Evolutionary conservation across 345 rosid genomes (phyloP).

Genomic region (Lepidium aucheri): DNA sequence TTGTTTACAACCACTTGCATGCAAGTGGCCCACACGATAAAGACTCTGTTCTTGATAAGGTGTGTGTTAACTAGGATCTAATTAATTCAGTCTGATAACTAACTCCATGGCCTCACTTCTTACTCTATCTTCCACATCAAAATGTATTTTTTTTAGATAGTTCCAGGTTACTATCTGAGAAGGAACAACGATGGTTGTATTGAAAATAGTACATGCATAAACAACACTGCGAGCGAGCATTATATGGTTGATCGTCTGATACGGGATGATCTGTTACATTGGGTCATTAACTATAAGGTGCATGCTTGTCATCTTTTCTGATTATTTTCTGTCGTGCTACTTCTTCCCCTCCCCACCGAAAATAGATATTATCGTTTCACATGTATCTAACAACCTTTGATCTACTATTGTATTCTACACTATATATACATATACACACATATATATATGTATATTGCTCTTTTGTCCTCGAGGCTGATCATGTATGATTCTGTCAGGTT

Average conservation of each 20-base stretch:
- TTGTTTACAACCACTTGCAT: slow-evolving; percentile 92
- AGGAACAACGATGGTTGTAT: slow-evolving; percentile 71
- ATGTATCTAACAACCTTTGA: background rate
- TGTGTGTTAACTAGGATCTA: slow-evolving; percentile 11
- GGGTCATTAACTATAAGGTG: slow-evolving; percentile 92
- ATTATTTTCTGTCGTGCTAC: background rate
- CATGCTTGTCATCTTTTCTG: slow-evolving; percentile 4
- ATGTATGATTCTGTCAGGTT: slow-evolving; percentile 46
- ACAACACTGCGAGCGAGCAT: slow-evolving; percentile 98
- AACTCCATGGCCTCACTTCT: background rate
- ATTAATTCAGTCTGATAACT: background rate
- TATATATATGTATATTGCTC: no score
- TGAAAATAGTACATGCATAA: slow-evolving; percentile 83
- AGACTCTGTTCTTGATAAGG: slow-evolving; percentile 92
- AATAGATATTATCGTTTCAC: background rate
- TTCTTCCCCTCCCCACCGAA: background rate
- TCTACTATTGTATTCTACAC: background rate
- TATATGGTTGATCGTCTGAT: slow-evolving; percentile 88
- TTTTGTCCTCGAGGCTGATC: slow-evolving; percentile 3
- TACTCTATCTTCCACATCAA: background rate
- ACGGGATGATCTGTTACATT: slow-evolving; percentile 69
- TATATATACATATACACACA: no score
- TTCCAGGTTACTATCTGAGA: slow-evolving; percentile 97
- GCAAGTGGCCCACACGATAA: slow-evolving; percentile 73
- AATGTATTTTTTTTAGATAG: slow-evolving; percentile 48